Evolutionary conservation across 805 yeast species (phyloP), one percentile per base, ranked within the genome.

Genomic region (Danielia oregonensis): DNA sequence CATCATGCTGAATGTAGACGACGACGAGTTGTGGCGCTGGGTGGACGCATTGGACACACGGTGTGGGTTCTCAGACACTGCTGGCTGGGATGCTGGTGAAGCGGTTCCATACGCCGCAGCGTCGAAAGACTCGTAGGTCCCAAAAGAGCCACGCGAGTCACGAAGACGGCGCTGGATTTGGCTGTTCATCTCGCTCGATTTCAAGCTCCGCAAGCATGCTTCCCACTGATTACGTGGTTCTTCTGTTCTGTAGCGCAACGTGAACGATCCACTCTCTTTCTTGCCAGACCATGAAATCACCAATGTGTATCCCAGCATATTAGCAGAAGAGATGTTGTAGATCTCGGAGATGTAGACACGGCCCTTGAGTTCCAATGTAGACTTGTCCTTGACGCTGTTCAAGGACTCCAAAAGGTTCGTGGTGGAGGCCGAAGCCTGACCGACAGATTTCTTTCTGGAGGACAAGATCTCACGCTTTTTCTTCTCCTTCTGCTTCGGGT

Each of bases 181-280:
- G 33, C 39, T 50, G 37, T 59, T 63, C 67, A 66, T 63, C 43
- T 65, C 72, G 40, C 48, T 54, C 6, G 70, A 52, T 40, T 65
- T 72, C 34, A 78, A 57, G 30, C 56, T 61, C 39, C 79, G 72
- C 42, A 84, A 68, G 42, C 87, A 75, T 2, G 65, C 55, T 39
- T 77, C 86, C 97, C 97, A 93, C 56, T 82, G 91, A 38, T 72
- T 74, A 44, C 94, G 70, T 12, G 72, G 70, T 56, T 93, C 97
- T 51, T 89, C 97, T 33, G 82, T 82, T 41, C 82, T 74, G 59
- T 87, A 87, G 37, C 86, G 74, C 54, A 93, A 71, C 12, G 87
- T 76, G 48, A 93, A 88, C 13, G 86, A 78, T 10, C 96, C 96
- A 18, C 85, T 79, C 45, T 89, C 97, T 49, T 78, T 80, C 33